Evolutionary conservation across 768 basidiomycete genomes (phyloP).

Genomic region (Tulasnella sp.): DNA sequence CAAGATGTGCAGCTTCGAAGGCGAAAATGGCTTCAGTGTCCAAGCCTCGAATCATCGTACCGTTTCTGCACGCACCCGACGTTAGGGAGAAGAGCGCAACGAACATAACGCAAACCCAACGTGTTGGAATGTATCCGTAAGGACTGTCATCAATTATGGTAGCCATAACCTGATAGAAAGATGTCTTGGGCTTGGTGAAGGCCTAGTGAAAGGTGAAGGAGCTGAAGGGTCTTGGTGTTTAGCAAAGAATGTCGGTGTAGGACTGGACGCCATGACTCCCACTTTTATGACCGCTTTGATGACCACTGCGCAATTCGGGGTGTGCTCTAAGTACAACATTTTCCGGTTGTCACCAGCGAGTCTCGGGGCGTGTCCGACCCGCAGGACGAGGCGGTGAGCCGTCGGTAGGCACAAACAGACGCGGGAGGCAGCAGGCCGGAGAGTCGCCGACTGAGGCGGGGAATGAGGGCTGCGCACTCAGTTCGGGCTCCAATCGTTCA

Average conservation of each 20-base stretch:
- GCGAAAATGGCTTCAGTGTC: slow-evolving; percentile 28
- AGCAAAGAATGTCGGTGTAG: background rate
- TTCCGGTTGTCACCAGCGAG: too few relatives aligned
- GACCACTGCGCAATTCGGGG: background rate
- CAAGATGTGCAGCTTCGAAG: slow-evolving; percentile 55
- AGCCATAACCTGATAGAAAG: too few relatives aligned
- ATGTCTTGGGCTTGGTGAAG: background rate
- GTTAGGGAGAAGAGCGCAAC: slow-evolving; percentile 46
- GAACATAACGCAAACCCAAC: slow-evolving; percentile 48
- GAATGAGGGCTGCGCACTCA: too few relatives aligned
- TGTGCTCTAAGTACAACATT: background rate
- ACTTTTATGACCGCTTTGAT: background rate
- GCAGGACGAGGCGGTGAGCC: too few relatives aligned
- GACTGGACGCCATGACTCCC: background rate
- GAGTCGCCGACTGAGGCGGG: too few relatives aligned
- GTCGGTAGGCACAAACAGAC: too few relatives aligned
- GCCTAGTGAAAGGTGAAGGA: background rate
- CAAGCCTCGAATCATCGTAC: background rate
- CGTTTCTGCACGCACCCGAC: slow-evolving; percentile 3
- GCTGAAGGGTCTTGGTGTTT: background rate
- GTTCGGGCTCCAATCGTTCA: too few relatives aligned
- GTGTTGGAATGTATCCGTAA: slow-evolving; percentile 52
- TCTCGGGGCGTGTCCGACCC: too few relatives aligned
- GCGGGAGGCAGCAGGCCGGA: too few relatives aligned
- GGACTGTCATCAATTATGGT: slow-evolving; percentile 38